phyloP scores from a whole-genome alignment of 225 moss, liverwort and hornwort species.

The Physcomitrium patens region DNA sequence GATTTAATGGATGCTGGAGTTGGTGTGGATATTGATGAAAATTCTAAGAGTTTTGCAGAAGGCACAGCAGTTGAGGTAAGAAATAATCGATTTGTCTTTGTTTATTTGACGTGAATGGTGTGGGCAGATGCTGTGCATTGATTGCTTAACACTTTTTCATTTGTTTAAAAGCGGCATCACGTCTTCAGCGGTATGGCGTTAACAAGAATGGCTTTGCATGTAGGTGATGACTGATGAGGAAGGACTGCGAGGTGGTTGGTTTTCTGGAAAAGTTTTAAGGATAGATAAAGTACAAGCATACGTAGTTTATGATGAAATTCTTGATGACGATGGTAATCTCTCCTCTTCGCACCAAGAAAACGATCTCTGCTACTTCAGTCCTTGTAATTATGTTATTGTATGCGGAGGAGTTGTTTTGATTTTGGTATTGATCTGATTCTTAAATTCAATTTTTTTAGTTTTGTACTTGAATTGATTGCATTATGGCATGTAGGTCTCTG shows the following conservation, averaged over 20 bases:
- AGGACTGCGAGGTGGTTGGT: conserved; percentile 57
- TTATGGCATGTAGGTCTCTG: not conserved
- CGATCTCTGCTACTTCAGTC: not conserved
- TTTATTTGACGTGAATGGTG: not conserved
- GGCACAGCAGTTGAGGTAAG: conserved; percentile 52
- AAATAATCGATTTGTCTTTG: not conserved
- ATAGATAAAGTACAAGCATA: conserved; percentile 33
- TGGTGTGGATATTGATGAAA: conserved; percentile 18
- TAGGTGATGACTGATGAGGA: conserved; percentile 59
- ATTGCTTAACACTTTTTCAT: conserved; percentile 2
- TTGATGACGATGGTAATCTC: conserved; percentile 50
- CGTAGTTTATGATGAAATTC: conserved; percentile 46
- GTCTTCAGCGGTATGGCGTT: not conserved
- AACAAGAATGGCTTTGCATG: conserved; percentile 24
- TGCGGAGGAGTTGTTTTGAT: too few relatives aligned
- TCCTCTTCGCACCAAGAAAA: not conserved
- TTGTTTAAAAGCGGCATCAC: not conserved
- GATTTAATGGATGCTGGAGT: conserved; percentile 11
- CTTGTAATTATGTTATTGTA: not conserved
- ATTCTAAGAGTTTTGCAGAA: conserved; percentile 22
- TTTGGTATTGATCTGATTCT: too few relatives aligned
- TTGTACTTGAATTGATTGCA: too few relatives aligned
- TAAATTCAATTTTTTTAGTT: too few relatives aligned
- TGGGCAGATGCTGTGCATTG: not conserved
- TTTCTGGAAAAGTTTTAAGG: conserved; percentile 41